Evolutionary conservation across 2,329 filamentous ascomycete species (phyloP).

Genomic region (Pseudopithomyces maydicus): DNA sequence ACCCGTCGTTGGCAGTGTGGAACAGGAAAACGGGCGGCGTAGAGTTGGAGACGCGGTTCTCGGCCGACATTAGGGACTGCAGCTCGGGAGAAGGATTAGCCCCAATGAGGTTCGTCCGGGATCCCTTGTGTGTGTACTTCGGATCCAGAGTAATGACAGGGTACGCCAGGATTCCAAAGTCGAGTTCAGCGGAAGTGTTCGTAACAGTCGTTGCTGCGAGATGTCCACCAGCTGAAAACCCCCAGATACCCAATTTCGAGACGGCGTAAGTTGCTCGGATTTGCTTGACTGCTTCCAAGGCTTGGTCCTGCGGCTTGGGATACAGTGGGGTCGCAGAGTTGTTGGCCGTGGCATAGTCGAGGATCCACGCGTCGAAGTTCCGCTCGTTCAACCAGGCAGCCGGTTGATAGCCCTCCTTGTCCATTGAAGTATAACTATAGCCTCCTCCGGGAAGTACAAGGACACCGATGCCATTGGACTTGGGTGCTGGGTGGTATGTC

Average conservation of each 20-base stretch:
- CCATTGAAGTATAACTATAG: conserved; percentile 2
- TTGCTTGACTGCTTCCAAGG: conserved; percentile 8
- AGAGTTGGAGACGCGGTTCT: conserved; percentile 10
- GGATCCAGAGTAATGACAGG: conserved; percentile 12
- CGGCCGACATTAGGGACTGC: conserved; percentile 1
- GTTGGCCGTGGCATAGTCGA: conserved; percentile 5
- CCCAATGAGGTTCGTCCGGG: conserved; percentile 10
- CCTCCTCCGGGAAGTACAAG: conserved; percentile 9
- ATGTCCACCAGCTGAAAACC: conserved; percentile 10
- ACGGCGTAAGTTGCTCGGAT: conserved; percentile 6
- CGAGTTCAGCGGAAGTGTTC: conserved; percentile 4
- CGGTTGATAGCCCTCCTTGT: conserved; percentile 8
- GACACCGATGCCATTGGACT: conserved; percentile 6
- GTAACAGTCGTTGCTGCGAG: conserved; percentile 9
- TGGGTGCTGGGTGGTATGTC: conserved; percentile 7
- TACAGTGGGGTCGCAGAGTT: conserved; percentile 2
- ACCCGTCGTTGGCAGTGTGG: conserved; percentile 10
- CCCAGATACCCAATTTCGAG: conserved; percentile 11
- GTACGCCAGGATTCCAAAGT: conserved; percentile 11
- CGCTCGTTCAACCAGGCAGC: conserved; percentile 9
- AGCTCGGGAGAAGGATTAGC: conserved; percentile 7
- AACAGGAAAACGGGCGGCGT: conserved; percentile 12
- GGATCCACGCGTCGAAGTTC: conserved; percentile 9
- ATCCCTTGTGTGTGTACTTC: conserved; percentile 8
- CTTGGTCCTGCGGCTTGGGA: conserved; percentile 10